Conservation (phyloP, 2,329 filamentous ascomycete genomes). For the Coniochaeta sp. region DNA sequence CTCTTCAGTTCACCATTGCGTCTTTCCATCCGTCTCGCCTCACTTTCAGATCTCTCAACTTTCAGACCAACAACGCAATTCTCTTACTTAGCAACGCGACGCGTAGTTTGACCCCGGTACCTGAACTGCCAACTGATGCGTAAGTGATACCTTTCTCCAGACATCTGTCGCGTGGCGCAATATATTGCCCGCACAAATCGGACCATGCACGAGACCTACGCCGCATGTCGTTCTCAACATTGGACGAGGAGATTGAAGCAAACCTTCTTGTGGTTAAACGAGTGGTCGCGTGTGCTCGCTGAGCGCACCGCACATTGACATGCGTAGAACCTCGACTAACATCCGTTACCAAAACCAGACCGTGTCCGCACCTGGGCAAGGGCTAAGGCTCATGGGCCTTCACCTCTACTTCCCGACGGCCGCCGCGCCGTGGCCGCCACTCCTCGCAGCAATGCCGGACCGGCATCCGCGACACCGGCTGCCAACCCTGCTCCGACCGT, state of each 20-base stretch:
- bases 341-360: constrained; percentile 26
- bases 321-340: not conserved
- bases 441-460: not conserved
- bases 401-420: constrained; percentile 32
- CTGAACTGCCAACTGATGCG: not conserved
- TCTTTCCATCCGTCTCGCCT: not conserved
- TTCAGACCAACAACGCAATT: not conserved
- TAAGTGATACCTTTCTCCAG: not conserved
- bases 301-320: not conserved
- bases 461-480: constrained; percentile 13
- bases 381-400: constrained; percentile 46
- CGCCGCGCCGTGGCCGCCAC: not conserved
- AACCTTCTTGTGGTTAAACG: not conserved
- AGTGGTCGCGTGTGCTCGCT: not conserved
- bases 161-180: not conserved
- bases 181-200: not conserved
- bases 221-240: not conserved
- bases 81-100: not conserved
- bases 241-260: not conserved
- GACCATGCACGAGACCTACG: not conserved
- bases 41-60: not conserved
- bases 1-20: not conserved
- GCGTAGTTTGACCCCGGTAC: not conserved
- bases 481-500: not conserved
- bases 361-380: constrained; percentile 47